phyloP scores from a whole-genome alignment of 2,329 filamentous ascomycete genomes.

The Xylaria sp. region DNA sequence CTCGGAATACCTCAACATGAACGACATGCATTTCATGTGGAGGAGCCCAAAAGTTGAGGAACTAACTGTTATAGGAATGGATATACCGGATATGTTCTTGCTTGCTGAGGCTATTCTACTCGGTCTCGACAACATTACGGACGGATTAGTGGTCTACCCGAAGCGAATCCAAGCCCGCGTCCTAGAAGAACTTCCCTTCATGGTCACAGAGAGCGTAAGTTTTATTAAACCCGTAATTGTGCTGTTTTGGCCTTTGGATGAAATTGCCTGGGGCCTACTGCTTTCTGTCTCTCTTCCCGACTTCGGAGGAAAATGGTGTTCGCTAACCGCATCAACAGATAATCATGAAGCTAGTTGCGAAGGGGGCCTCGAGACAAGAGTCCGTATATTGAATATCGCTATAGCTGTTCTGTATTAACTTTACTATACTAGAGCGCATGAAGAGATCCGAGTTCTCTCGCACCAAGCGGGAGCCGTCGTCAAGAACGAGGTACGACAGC shows the following conservation, averaged over 20 bases:
- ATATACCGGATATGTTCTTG: slow-evolving; percentile 57
- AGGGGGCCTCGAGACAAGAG: slow-evolving; percentile 39
- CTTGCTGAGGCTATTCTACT: slow-evolving; percentile 72
- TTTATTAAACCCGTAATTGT: background rate
- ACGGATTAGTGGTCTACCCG: slow-evolving; percentile 80
- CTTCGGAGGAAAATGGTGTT: background rate
- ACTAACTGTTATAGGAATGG: slow-evolving; percentile 20
- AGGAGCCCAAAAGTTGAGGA: background rate
- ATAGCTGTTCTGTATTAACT: too few relatives aligned
- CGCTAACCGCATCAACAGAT: slow-evolving; percentile 22
- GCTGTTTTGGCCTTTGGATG: too few relatives aligned
- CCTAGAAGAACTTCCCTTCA: slow-evolving; percentile 75
- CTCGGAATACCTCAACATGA: background rate
- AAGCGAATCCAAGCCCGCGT: slow-evolving; percentile 70
- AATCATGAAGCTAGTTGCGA: slow-evolving; percentile 39
- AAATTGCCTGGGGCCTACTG: too few relatives aligned
- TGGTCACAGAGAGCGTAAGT: slow-evolving; percentile 59
- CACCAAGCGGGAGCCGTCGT: slow-evolving; percentile 73
- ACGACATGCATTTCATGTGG: background rate
- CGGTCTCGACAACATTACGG: slow-evolving; percentile 69
- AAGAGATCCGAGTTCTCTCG: slow-evolving; percentile 82
- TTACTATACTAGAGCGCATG: slow-evolving; percentile 64
- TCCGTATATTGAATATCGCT: background rate
- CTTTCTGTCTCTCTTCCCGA: background rate
- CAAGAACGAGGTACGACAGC: slow-evolving; percentile 47